Percentiles rank a stretch among this genome's conserved stretches.
Conservation (phyloP, 139 green algal species). For the Chlamydomonas incerta region DNA sequence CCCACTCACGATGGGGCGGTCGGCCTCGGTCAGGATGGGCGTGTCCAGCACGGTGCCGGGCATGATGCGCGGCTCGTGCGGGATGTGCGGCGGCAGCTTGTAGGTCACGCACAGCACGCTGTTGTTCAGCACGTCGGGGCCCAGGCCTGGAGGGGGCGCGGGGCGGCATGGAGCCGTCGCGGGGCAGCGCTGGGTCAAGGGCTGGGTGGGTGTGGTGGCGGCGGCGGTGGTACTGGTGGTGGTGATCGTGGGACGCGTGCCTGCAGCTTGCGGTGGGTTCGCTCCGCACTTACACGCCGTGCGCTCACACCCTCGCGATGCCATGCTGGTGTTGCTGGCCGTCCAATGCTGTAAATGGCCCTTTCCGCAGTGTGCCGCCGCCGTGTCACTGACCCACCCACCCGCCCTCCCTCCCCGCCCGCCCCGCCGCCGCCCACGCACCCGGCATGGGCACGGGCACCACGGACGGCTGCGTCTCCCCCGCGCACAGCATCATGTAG, state of each 20-base stretch:
- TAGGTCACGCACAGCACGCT: conserved; percentile 77
- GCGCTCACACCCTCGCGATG: too few relatives aligned
- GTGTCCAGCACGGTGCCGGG: conserved; percentile 50
- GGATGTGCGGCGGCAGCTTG: conserved; percentile 69
- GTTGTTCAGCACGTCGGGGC: conserved; percentile 84
- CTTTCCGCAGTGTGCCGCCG: too few relatives aligned
- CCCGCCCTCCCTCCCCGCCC: too few relatives aligned
- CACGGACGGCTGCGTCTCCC: conserved; percentile 81
- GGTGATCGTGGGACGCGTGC: too few relatives aligned
- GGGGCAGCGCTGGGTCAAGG: background rate
- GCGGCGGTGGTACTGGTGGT: too few relatives aligned
- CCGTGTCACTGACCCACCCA: too few relatives aligned
- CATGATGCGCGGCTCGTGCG: conserved; percentile 67
- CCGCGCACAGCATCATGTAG: conserved; percentile 69
- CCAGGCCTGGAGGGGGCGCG: conserved; percentile 48
- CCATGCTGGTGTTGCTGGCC: too few relatives aligned
- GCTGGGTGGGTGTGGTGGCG: too few relatives aligned
- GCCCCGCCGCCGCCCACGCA: background rate
- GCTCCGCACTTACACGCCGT: too few relatives aligned
- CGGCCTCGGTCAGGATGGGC: conserved; percentile 44
- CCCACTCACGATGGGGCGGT: conserved; percentile 50
- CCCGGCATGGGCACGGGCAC: conserved; percentile 75
- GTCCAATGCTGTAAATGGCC: too few relatives aligned
- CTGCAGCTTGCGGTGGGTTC: too few relatives aligned
- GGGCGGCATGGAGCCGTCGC: too few relatives aligned